Conservation (phyloP, 164 flowering plant species). For the Berberis vulgaris region DNA sequence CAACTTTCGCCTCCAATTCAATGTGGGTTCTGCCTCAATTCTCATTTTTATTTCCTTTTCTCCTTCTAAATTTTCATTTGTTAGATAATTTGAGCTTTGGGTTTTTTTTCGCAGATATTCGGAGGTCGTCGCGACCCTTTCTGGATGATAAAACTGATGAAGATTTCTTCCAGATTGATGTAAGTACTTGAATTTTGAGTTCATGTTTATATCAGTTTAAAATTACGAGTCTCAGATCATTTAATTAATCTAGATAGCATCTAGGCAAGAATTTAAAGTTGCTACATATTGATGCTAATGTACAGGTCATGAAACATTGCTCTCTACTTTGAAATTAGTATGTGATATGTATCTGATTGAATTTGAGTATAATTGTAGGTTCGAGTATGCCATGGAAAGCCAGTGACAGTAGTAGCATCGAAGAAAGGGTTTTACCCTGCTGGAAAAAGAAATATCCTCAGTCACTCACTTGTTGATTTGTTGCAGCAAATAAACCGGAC, state of each 20-base stretch:
- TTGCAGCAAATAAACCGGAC: conserved; percentile 68
- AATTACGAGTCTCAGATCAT: too few relatives aligned
- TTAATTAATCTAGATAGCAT: too few relatives aligned
- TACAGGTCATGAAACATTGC: too few relatives aligned
- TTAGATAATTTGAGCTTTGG: too few relatives aligned
- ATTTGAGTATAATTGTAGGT: conserved; percentile 36
- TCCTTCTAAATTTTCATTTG: too few relatives aligned
- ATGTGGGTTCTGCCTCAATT: conserved; percentile 30
- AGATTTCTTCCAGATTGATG: conserved; percentile 86
- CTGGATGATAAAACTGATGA: conserved; percentile 73
- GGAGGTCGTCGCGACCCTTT: conserved; percentile 67
- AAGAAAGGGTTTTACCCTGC: conserved; percentile 75
- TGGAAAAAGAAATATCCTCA: conserved; percentile 49
- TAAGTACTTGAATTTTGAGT: conserved; percentile 18
- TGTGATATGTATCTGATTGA: not conserved
- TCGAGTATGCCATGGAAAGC: conserved; percentile 76
- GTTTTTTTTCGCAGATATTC: conserved; percentile 34
- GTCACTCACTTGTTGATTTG: conserved; percentile 58
- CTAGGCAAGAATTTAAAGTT: too few relatives aligned
- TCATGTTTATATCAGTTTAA: too few relatives aligned
- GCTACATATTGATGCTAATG: too few relatives aligned
- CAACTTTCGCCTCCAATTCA: conserved; percentile 78
- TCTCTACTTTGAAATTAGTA: too few relatives aligned
- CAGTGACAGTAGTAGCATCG: conserved; percentile 63
- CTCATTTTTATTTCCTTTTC: too few relatives aligned